A percentile compares a stretch with the other conserved stretches of the same genome.
Conservation (phyloP, 139 green algal species). For the Desmodesmus armatus region DNA sequence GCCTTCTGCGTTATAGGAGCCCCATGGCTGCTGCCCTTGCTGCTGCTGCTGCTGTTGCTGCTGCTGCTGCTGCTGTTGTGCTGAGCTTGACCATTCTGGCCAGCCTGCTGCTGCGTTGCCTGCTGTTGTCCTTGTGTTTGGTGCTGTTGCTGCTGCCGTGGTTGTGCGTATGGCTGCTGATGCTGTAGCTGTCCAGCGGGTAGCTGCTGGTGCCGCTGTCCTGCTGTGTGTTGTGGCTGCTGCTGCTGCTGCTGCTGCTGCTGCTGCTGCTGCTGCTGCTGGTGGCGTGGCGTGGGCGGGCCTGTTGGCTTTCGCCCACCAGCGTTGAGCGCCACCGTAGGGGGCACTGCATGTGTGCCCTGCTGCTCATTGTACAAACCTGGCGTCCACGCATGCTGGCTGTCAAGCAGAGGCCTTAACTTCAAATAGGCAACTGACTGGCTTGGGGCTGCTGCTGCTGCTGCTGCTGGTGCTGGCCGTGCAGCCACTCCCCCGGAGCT, state of each 20-base stretch:
- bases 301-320: too few species aligned
- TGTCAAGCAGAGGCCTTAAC: slow-evolving; percentile 3
- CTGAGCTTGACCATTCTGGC: background rate
- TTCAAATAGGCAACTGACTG: too few species aligned
- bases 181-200: background rate
- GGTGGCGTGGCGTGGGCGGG: background rate
- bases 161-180: background rate
- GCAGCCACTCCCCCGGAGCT: background rate
- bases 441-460: background rate
- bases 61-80: background rate
- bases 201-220: slow-evolving; percentile 1
- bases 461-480: background rate
- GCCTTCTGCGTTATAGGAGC: too few species aligned
- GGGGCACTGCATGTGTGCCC: too few species aligned
- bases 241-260: background rate
- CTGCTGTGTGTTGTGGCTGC: background rate
- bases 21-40: background rate
- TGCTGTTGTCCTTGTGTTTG: too few species aligned
- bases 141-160: background rate
- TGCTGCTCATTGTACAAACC: too few species aligned
- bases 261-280: background rate
- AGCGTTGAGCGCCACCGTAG: too few species aligned
- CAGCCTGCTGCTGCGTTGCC: background rate
- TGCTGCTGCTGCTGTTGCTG: background rate
- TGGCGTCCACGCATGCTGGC: background rate